Evolutionary conservation across 306 rosid genomes (phyloP).

Genomic region (Cicer arietinum): DNA sequence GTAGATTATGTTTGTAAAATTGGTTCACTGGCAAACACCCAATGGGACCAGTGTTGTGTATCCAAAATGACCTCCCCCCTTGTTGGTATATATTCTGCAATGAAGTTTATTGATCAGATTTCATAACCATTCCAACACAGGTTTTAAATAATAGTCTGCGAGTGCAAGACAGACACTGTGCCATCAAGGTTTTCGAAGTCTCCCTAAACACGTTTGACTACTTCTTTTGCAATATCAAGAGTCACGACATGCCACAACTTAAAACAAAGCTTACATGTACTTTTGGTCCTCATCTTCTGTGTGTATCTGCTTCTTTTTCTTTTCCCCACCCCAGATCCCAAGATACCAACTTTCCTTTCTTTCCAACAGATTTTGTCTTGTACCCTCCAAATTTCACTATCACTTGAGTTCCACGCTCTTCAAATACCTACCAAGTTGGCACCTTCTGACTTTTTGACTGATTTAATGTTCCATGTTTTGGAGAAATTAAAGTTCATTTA

Average conservation of each 20-base stretch:
- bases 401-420: conserved; percentile 39
- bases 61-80: conserved; percentile 92
- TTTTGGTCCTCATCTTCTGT: conserved; percentile 43
- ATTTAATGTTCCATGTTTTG: conserved; percentile 47
- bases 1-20: conserved; percentile 69
- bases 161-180: background rate
- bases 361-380: no score
- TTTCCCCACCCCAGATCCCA: conserved; percentile 25
- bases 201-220: background rate
- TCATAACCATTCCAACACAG: background rate
- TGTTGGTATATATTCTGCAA: conserved; percentile 65
- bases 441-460: conserved; percentile 34
- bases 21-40: conserved; percentile 81
- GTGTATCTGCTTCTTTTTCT: background rate
- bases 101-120: conserved; percentile 6
- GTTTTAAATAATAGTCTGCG: background rate
- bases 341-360: conserved; percentile 29
- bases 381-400: conserved; percentile 27
- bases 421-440: conserved; percentile 37
- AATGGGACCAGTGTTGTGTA: conserved; percentile 91
- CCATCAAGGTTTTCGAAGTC: background rate
- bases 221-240: no score
- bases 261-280: no score
- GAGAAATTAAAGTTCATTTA: conserved; percentile 41
- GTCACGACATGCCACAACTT: no score